These are phyloP conservation scores for Paxillus ammoniavirescens DNA, from an alignment of 768 basidiomycete genomes.

Conservation along the genomic window DNA sequence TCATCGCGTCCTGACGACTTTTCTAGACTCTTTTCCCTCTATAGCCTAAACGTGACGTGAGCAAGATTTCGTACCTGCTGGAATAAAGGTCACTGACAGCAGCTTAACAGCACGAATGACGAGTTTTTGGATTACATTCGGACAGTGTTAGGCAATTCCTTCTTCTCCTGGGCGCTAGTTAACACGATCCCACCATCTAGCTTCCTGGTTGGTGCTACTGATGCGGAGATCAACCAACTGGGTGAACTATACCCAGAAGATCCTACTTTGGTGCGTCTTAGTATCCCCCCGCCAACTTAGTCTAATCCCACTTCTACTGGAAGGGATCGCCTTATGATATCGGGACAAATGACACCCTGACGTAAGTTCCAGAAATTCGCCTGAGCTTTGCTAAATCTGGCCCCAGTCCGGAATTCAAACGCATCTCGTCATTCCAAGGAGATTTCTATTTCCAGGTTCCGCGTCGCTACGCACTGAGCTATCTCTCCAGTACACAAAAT, in stretches of 20 bases:
- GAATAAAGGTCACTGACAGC: not conserved
- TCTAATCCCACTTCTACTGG: not conserved
- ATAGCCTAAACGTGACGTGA: slow-evolving; percentile 26
- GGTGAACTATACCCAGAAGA: slow-evolving; percentile 4
- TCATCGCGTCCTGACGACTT: not conserved
- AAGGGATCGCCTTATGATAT: slow-evolving; percentile 30
- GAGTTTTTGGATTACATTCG: slow-evolving; percentile 9
- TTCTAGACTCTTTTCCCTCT: slow-evolving; percentile 8
- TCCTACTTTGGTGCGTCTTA: not conserved
- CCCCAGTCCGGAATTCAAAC: slow-evolving; percentile 38
- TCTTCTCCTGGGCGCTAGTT: not conserved
- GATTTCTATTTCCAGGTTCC: slow-evolving; percentile 33
- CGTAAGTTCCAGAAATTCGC: not conserved
- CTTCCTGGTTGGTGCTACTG: slow-evolving; percentile 9
- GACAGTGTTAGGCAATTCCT: not conserved
- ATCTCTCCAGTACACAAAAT: slow-evolving; percentile 11
- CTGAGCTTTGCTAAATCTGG: not conserved
- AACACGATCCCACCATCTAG: slow-evolving; percentile 1
- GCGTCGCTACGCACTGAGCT: slow-evolving; percentile 5
- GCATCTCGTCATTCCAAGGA: slow-evolving; percentile 37
- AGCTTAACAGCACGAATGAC: slow-evolving; percentile 2
- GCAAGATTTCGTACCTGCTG: not conserved
- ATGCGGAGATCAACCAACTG: slow-evolving; percentile 2
- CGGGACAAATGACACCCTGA: slow-evolving; percentile 16
- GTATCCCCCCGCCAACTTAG: no score